Percentiles rank a stretch among this genome's conserved stretches.
Evolutionary conservation across 345 rosid species (phyloP).

Genomic region (Lepidium africanum): DNA sequence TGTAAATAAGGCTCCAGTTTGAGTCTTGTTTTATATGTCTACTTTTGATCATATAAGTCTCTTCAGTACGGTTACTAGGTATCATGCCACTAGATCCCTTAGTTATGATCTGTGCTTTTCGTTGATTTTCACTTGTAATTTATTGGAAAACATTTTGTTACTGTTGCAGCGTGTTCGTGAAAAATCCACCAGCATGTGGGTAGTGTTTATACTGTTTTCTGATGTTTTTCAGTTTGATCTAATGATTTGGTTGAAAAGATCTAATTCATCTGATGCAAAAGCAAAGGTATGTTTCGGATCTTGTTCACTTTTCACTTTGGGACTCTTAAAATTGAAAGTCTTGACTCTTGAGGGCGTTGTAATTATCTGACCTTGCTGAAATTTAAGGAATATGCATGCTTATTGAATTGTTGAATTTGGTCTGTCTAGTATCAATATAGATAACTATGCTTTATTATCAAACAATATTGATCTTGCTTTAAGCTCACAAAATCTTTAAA

Average conservation of each 20-base stretch:
- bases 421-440: background rate
- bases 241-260: background rate
- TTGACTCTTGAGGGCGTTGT: background rate
- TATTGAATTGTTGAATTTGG: background rate
- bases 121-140: background rate
- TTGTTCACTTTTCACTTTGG: background rate
- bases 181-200: background rate
- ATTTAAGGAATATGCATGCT: background rate
- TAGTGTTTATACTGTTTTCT: background rate
- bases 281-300: background rate
- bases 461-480: background rate
- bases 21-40: background rate
- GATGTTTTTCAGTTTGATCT: background rate
- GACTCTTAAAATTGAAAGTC: background rate
- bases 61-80: background rate
- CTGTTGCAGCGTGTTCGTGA: background rate
- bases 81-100: background rate
- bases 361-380: background rate
- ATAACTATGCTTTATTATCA: background rate
- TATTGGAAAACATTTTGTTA: background rate
- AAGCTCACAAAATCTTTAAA: background rate
- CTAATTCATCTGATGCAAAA: background rate
- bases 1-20: background rate
- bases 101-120: background rate
- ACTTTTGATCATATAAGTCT: background rate